phyloP scores from a whole-genome alignment of 1,139 yeast genomes.

The Geotrichum cucujoidarum region DNA sequence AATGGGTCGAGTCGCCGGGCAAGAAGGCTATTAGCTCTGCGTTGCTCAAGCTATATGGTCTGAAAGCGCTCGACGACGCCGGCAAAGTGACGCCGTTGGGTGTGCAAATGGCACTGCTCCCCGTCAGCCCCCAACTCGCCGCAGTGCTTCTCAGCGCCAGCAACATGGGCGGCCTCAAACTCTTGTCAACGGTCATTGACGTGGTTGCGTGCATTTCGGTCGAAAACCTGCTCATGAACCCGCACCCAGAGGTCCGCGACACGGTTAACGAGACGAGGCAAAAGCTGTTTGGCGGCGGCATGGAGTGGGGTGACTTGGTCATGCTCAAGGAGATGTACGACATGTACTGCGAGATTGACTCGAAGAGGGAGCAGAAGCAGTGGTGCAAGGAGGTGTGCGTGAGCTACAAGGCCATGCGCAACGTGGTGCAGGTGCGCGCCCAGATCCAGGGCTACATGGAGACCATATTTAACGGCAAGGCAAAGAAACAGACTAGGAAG shows the following conservation, averaged over 20 bases:
- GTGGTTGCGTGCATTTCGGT: constrained; percentile 91
- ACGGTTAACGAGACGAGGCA: constrained; percentile 54
- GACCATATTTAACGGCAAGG: constrained; percentile 17
- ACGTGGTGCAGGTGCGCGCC: constrained; percentile 66
- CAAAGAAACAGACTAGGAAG: constrained; percentile 4
- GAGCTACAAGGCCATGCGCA: constrained; percentile 73
- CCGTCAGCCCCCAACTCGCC: constrained; percentile 88
- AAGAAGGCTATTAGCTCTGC: constrained; percentile 72
- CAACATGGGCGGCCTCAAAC: constrained; percentile 44
- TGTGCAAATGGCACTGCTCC: constrained; percentile 77
- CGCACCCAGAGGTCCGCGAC: constrained; percentile 75
- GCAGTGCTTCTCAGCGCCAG: constrained; percentile 74
- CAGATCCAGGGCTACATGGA: constrained; percentile 73
- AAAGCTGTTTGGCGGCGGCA: constrained; percentile 60
- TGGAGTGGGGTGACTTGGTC: constrained; percentile 72
- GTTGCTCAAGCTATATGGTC: constrained; percentile 66
- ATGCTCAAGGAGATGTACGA: constrained; percentile 75
- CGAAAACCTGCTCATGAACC: constrained; percentile 77
- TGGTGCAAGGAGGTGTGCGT: constrained; percentile 84
- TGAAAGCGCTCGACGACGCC: constrained; percentile 70
- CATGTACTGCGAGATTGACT: constrained; percentile 44
- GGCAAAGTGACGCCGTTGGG: constrained; percentile 80
- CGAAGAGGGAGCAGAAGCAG: constrained; percentile 50
- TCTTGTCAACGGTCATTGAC: constrained; percentile 65
- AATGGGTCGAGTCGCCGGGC: constrained; percentile 92